Base-by-base conservation (phyloP, 345 rosid genomes). In the Salix brachista region DNA sequence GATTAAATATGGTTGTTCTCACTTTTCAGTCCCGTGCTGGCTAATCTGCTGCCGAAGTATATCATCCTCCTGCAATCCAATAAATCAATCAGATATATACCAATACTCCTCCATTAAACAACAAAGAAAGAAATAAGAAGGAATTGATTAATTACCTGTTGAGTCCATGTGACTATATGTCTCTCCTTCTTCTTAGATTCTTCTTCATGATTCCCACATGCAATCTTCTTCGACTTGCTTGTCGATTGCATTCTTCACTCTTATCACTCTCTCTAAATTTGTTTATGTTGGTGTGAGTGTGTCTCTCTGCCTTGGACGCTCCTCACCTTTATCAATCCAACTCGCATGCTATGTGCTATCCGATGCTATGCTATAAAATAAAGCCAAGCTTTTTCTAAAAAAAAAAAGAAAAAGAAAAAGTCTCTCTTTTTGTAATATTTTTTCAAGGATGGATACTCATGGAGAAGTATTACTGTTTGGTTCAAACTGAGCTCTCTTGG, bases 141-240 rank as follows among this genome's bases (percentile, higher is more conserved):
- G 44, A 54, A 69, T 28, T 60, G 8, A 32, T 52, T 61, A 84
- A 32, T 21, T 36, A 81, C 99, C 99, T 93, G 87, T 72, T 78
- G 92, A 75, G 86, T 75, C 89, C 87, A 87, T 1, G 85, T 71
- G 26, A 87, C 89, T 23, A 87, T 88, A 81, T 89, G 97, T 58
- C 97, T 87, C 83, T 94, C 96, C 91, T 94, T 94, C 93, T 90
- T 94, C 88, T 87, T 90, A 79, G 88, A 87, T 79, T 89, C 93
- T 78, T 91, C 94, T n/a, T 58, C 64, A 4, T 58, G 64, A 85
- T 77, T 81, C 70, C 52, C 69, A 80, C 58, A 80, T 39, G 41
- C n/a, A 67, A 17, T 82, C 86, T 77, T 89, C 85, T 86, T 90
- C 87, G 28, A 23, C 28, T 58, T 58, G 26, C 73, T 89, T 67